Conservation (phyloP, 2,329 filamentous ascomycete genomes). For the Sporothrix schenckii region DNA sequence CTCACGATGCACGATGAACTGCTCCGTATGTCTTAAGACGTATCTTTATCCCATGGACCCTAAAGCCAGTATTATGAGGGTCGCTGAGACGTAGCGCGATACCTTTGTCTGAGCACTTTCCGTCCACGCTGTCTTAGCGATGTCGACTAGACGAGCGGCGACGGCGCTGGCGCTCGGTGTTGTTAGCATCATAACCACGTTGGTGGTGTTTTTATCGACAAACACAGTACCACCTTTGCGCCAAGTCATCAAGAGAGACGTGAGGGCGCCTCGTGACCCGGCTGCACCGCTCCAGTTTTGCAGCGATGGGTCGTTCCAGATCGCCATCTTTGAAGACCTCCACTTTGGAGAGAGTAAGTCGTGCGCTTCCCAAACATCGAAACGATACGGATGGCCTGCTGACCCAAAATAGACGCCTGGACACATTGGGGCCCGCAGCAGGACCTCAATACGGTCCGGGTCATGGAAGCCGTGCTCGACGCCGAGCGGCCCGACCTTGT, state of each 20-base stretch:
- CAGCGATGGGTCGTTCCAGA: slow-evolving; percentile 53
- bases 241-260: background rate
- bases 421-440: slow-evolving; percentile 46
- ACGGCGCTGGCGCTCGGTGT: slow-evolving; percentile 7
- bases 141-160: slow-evolving; percentile 11
- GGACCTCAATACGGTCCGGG: slow-evolving; percentile 44
- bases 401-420: slow-evolving; percentile 46
- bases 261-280: background rate
- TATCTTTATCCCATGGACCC: background rate
- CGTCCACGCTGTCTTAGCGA: background rate
- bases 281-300: slow-evolving; percentile 45
- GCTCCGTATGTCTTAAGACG: background rate
- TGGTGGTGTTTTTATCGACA: background rate
- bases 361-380: no score
- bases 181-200: background rate
- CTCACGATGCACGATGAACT: no score
- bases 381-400: background rate
- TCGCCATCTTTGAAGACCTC: slow-evolving; percentile 68
- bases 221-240: background rate
- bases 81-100: background rate
- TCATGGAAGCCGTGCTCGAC: slow-evolving; percentile 45
- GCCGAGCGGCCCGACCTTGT: slow-evolving; percentile 50
- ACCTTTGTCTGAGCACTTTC: background rate
- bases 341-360: slow-evolving; percentile 69
- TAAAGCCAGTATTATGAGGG: background rate